Evolutionary conservation across 2,329 filamentous ascomycete genomes (phyloP).

Genomic region (Calycina marina): DNA sequence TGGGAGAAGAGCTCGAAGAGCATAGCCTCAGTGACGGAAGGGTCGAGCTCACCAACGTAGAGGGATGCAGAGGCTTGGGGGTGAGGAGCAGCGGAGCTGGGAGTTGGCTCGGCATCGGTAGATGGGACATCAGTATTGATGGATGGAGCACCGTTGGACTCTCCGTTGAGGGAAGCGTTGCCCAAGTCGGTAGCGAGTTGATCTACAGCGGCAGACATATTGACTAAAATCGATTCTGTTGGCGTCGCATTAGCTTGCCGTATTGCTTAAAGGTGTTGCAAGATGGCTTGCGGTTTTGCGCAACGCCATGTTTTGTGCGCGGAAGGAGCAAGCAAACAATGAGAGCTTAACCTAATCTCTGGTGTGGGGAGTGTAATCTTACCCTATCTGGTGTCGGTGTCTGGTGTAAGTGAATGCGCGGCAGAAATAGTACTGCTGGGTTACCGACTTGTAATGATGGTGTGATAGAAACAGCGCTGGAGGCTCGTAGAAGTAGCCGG

Average conservation of each 20-base stretch:
- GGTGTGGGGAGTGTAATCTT: no score
- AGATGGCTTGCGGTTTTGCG: no score
- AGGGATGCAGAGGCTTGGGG: constrained; percentile 93
- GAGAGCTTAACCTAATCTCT: no score
- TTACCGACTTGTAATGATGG: no score
- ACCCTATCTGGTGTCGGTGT: no score
- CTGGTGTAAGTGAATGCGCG: no score
- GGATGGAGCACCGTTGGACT: constrained; percentile 49
- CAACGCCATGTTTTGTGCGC: no score
- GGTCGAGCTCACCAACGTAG: constrained; percentile 97
- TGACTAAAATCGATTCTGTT: constrained; percentile 21
- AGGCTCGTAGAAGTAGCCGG: no score
- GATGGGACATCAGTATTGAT: constrained; percentile 61
- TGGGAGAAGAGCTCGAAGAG: constrained; percentile 99
- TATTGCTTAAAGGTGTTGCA: no score
- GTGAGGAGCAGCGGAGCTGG: constrained; percentile 56
- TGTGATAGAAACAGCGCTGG: no score
- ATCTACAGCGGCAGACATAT: constrained; percentile 55
- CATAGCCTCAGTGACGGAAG: constrained; percentile 98
- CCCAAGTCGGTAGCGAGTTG: constrained; percentile 69
- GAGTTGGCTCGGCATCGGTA: constrained; percentile 45
- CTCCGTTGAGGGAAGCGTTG: constrained; percentile 55
- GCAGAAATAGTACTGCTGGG: no score
- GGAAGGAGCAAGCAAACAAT: no score
- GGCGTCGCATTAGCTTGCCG: constrained; percentile 8